Percentiles rank a stretch among this genome's conserved stretches.
Evolutionary conservation across 176 grass and related monocot species (phyloP).

Genomic region (Musa itinerans): DNA sequence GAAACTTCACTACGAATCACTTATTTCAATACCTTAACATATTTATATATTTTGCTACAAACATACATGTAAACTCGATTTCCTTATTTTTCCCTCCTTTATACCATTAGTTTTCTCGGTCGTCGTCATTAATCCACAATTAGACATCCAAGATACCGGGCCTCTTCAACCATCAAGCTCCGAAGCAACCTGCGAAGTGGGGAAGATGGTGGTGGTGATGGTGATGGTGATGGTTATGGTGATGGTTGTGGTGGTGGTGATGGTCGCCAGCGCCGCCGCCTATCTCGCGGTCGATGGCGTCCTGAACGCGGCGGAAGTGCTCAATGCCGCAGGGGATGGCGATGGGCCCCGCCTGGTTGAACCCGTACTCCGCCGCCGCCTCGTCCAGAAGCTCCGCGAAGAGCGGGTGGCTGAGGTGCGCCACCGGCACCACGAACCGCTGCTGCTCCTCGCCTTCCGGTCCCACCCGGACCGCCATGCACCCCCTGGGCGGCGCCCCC

Average conservation of each 20-base stretch:
- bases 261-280: conserved; percentile 7
- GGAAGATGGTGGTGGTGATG: conserved; percentile 31
- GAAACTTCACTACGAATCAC: too few species aligned
- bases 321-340: conserved; percentile 73
- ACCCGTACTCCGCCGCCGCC: conserved; percentile 78
- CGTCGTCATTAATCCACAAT: too few species aligned
- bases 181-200: conserved; percentile 62
- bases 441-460: conserved; percentile 61
- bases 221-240: conserved; percentile 26
- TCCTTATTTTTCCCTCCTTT: too few species aligned
- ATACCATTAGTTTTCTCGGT: too few species aligned
- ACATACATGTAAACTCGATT: too few species aligned
- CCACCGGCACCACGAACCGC: conserved; percentile 69
- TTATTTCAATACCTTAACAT: too few species aligned
- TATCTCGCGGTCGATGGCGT: conserved; percentile 51
- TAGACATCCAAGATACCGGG: too few species aligned
- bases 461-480: conserved; percentile 57
- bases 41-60: too few species aligned
- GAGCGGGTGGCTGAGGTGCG: conserved; percentile 77
- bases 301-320: conserved; percentile 54
- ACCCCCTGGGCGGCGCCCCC: conserved; percentile 52
- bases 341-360: conserved; percentile 59
- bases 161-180: conserved; percentile 28
- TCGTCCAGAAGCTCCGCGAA: conserved; percentile 64
- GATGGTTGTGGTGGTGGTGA: not conserved